These are phyloP conservation scores for Helotiales sp. DNA, from an alignment of 2,329 filamentous ascomycete species.

Conservation along the genomic window DNA sequence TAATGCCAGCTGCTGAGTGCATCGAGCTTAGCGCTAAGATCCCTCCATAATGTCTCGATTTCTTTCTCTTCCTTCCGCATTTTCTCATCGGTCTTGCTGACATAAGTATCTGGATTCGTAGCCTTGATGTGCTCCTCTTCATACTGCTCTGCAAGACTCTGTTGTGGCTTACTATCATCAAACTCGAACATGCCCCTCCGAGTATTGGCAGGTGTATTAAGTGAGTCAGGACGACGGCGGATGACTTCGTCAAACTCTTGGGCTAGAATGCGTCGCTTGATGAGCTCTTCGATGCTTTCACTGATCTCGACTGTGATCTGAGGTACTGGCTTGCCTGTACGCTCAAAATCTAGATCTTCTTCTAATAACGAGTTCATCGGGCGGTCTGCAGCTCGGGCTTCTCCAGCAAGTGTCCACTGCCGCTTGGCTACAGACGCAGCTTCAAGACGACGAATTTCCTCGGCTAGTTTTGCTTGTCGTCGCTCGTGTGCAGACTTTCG, in stretches of 20 bases:
- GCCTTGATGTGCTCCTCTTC: constrained; percentile 86
- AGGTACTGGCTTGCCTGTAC: constrained; percentile 89
- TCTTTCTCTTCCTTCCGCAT: constrained; percentile 79
- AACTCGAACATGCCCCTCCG: constrained; percentile 71
- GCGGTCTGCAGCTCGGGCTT: constrained; percentile 78
- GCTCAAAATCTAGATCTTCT: constrained; percentile 93
- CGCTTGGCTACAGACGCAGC: constrained; percentile 85
- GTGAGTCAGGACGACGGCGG: constrained; percentile 74
- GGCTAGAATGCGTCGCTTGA: constrained; percentile 88
- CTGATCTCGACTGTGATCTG: constrained; percentile 90
- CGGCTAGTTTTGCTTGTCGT: constrained; percentile 77
- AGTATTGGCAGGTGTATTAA: constrained; percentile 58
- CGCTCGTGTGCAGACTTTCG: constrained; percentile 83
- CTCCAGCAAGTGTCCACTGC: constrained; percentile 86
- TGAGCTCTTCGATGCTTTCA: constrained; percentile 88
- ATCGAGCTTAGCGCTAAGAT: constrained; percentile 78
- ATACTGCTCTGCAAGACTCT: constrained; percentile 89
- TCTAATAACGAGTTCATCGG: constrained; percentile 91
- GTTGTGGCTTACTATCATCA: constrained; percentile 83
- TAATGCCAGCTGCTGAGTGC: constrained; percentile 92
- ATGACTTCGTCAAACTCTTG: constrained; percentile 92
- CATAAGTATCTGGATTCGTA: constrained; percentile 74
- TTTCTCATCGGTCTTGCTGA: constrained; percentile 82
- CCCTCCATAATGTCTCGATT: constrained; percentile 80
- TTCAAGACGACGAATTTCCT: constrained; percentile 91